Percentiles rank a stretch among this genome's conserved stretches.
phyloP scores from a whole-genome alignment of 768 basidiomycete species.

The Porpolomopsis calyptriformis region DNA sequence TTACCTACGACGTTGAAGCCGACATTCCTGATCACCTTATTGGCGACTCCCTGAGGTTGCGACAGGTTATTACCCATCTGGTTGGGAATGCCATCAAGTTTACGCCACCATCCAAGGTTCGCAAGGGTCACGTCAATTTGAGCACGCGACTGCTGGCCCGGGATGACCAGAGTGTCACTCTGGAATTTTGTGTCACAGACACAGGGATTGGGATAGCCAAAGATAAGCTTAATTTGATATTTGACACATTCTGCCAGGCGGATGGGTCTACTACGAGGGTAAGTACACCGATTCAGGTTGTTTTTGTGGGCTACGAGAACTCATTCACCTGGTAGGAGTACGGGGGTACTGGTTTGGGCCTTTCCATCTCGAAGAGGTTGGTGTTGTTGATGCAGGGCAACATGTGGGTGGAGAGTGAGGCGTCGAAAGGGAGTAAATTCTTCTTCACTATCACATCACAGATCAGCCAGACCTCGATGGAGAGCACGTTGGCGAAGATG shows the following conservation, averaged over 20 bases:
- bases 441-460: slow-evolving; percentile 93
- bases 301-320: slow-evolving; percentile 7
- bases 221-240: too few relatives aligned
- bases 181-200: too few relatives aligned
- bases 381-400: slow-evolving; percentile 97
- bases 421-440: slow-evolving; percentile 86
- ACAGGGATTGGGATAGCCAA: too few relatives aligned
- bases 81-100: too few relatives aligned
- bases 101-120: too few relatives aligned
- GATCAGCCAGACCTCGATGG: slow-evolving; percentile 65
- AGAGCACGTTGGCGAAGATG: slow-evolving; percentile 68
- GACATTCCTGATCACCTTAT: too few relatives aligned
- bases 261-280: slow-evolving; percentile 96
- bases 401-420: slow-evolving; percentile 97
- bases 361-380: slow-evolving; percentile 95
- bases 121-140: too few relatives aligned
- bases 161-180: too few relatives aligned
- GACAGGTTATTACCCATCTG: too few relatives aligned
- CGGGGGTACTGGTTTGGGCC: slow-evolving; percentile 90
- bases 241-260: slow-evolving; percentile 98
- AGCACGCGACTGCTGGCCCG: too few relatives aligned
- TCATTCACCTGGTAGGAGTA: slow-evolving; percentile 62
- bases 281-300: slow-evolving; percentile 18
- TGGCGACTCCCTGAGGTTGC: too few relatives aligned
- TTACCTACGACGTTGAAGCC: too few relatives aligned